Conservation (phyloP, 306 rosid genomes). For the Macrotyloma uniflorum region DNA sequence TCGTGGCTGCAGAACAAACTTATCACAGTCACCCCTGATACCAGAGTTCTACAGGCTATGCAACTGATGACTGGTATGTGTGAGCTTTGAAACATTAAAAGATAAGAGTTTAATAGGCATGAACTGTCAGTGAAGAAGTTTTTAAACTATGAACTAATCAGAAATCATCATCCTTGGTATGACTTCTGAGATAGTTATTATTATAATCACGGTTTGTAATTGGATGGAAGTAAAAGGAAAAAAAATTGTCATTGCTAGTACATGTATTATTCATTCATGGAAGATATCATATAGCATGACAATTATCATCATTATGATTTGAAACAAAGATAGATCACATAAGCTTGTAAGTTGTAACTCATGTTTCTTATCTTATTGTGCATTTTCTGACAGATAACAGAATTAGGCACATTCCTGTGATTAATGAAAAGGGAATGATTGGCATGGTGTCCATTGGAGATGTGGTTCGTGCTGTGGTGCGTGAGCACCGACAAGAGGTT, state of each 20-base stretch:
- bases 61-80: constrained; percentile 93
- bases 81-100: constrained; percentile 15
- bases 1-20: constrained; percentile 80
- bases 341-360: constrained; percentile 15
- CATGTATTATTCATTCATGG: too few relatives aligned
- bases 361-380: constrained; percentile 11
- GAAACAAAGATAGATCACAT: neutral
- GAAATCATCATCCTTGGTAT: neutral
- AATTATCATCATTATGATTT: neutral
- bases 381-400: constrained; percentile 62
- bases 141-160: neutral
- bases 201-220: neutral
- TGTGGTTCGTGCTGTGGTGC: constrained; percentile 97
- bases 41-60: constrained; percentile 91
- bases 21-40: constrained; percentile 86
- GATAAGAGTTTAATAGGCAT: neutral
- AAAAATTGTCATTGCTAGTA: too few relatives aligned
- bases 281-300: constrained; percentile 3
- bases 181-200: neutral
- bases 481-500: constrained; percentile 95
- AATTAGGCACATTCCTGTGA: constrained; percentile 98
- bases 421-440: constrained; percentile 68
- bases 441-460: constrained; percentile 99
- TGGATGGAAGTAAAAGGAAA: neutral
- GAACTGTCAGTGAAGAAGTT: neutral